phyloP scores from a whole-genome alignment of 75 land plant genomes.

The Selaginella tamariscina region DNA sequence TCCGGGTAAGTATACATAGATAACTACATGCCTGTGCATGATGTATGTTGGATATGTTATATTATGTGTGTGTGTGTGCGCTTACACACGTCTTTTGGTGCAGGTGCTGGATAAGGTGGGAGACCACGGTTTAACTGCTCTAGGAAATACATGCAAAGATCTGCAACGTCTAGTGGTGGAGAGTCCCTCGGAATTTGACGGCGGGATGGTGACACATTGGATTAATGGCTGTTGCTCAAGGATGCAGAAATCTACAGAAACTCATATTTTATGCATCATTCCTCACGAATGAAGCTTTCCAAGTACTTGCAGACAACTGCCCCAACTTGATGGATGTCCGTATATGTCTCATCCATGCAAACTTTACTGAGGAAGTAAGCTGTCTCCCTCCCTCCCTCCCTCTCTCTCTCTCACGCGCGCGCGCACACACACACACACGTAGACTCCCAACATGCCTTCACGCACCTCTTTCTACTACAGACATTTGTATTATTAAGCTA shows the following conservation, averaged over 20 bases:
- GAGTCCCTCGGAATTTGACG: constrained; percentile 18
- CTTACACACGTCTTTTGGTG: too few relatives aligned
- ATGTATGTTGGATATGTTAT: too few relatives aligned
- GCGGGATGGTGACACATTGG: constrained; percentile 30
- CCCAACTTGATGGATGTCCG: constrained; percentile 31
- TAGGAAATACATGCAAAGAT: constrained; percentile 25
- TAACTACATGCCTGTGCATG: too few relatives aligned
- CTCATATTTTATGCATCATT: constrained; percentile 33
- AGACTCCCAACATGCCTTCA: neutral
- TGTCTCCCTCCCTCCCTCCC: neutral
- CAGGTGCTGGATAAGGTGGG: constrained; percentile 34
- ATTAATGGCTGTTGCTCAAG: constrained; percentile 24
- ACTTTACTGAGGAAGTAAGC: constrained; percentile 10
- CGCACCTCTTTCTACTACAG: neutral
- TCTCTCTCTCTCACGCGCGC: too few relatives aligned
- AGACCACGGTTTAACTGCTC: constrained; percentile 26
- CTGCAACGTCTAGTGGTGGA: constrained; percentile 35
- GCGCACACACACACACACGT: neutral
- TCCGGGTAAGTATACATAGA: constrained; percentile 17
- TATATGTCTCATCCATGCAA: constrained; percentile 20
- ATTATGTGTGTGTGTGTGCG: too few relatives aligned
- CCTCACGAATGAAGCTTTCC: constrained; percentile 30
- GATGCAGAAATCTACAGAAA: constrained; percentile 29
- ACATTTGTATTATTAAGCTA: too few relatives aligned
- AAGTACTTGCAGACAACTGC: constrained; percentile 26